Evolutionary conservation across 2,329 filamentous ascomycete species (phyloP), one percentile per base, ranked within the genome.

Genomic region (Curvularia eragrostidis): DNA sequence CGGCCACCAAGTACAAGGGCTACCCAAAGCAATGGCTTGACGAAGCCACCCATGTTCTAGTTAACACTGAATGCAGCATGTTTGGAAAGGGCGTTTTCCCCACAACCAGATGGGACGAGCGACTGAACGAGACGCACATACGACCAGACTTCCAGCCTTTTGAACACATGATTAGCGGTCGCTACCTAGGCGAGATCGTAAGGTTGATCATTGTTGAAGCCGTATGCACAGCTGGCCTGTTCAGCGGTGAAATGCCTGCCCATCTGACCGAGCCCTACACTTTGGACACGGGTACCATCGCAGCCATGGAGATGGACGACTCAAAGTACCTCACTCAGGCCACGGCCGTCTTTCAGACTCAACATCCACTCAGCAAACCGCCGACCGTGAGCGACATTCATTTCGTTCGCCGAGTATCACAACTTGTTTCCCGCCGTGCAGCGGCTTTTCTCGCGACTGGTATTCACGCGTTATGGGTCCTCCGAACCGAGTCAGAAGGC

Each of bases 41-140:
- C 26, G 77, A 81, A 39, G 85, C 85, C n/a, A 79, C 82, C 28
- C 82, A 86, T 58, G 86, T 89, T 30, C 83, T 89, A 51, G 82
- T 88, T 66, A 89, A 89, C 70, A 88, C 84, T 7, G 87, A 89
- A 69, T 78, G 88, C 65, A 87, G 85, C 77, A 88, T 89, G 86
- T 88, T 88, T 62, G 87, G 84, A 47, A 82, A 85, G 56, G 78
- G 82, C 21, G 79, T 87, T 26, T 78, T 87, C 36, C 84, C 85
- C 1, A 82, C 80, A 63, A 87, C 86, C 5, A 78, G 82, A 13
- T 89, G 86, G 86, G 87, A 89, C 62, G 84, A 87, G 7, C 67
- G 80, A 28, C 77, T 89, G 48, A 88, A 88, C 70, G 72, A 76
- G 26, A 80, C 79, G 5, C 86, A 89, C 65, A 67, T 81, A 15